Base-by-base conservation (phyloP, 2,329 filamentous ascomycete species). In the Mollisiaceae sp. region DNA sequence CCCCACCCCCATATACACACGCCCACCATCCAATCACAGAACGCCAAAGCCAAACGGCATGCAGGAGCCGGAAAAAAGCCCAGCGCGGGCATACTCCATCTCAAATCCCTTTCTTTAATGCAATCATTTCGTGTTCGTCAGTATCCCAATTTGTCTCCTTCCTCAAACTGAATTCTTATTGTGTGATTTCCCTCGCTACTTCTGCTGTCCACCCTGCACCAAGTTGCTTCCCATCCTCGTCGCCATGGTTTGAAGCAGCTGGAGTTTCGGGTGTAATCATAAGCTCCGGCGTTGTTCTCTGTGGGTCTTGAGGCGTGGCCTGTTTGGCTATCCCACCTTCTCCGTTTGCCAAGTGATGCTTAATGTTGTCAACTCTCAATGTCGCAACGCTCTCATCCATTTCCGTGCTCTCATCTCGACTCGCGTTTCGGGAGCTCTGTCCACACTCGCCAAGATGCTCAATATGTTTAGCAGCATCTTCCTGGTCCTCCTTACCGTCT, bases 401-500 rank as follows among this genome's bases (percentile, higher is more conserved):
- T 1, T 18, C 50, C n/a, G 64, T 39, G 6, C n/a, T 65, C 22
- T 68, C 62, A 8, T 61, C 64, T 43, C 59, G 55, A 47, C 22
- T 62, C 15, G 58, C 61, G 5, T 59, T 32, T n/a, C 41, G 62
- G 24, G 70, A 72, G 12, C 59, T 55, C 60, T 70, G 65, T n/a
- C 66, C 67, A 27, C 59, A 54, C 43, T 62, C 55, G 27, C 66
- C 59, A 15, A 71, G 59, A 43, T 75, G 65, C 56, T 76, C 74
- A 41, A 75, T 68, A 63, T 76, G 73, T 45, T 62, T 65, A 1
- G 70, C 67, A 27, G 64, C 35, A 56, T 71, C 67, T 60, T 68
- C 69, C 59, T 72, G 71, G 41, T 75, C 71, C 32, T 73, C 69
- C 9, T 75, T 75, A 50, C 88, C 84, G 50, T 88, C 85, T 59